Base-by-base conservation (phyloP, 345 rosid species). In the Eucalyptus shirleyi region DNA sequence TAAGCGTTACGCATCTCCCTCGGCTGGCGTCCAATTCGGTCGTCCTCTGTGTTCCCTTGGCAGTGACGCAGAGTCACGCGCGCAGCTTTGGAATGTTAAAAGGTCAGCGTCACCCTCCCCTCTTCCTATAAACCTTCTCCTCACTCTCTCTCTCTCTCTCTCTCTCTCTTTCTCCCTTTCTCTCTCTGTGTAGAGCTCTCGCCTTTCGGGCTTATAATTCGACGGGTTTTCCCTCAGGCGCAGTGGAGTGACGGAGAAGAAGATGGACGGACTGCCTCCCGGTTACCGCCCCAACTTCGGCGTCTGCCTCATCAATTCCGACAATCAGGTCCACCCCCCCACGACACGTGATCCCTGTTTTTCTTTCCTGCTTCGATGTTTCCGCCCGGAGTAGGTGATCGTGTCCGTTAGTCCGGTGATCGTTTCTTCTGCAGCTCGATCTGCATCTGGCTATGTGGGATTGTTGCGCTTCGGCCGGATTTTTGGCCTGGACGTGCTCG, bases 221-320 rank as follows among this genome's bases (percentile, higher is more conserved):
- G 23, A 13, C 77, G 62, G n/a, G 50, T 24, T 26, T 17, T 24
- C 30, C 59, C 24, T 28, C n/a, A 24, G 59, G 24, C 7, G 86
- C 88, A 42, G 50, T 18, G 65, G 28, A 67, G 82, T 11, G 3
- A 44, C 12, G 50, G 49, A 86, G 88, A 93, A 95, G 97, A 96
- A 95, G 92, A 96, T 98, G 99, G 99, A 98, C 91, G 97, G 94
- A 88, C 94, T 98, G 88, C 99, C 99, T 26, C 90, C 96, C 55
- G 99, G 99, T 86, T 98, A 98, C 91, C 99, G 99, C 90, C 99
- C 99, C 47, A 97, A 97, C 94, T 98, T 98, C 91, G 99, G 99
- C 88, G 96, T 98, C 92, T 96, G 98, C 90, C 97, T 98, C 92
- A 91, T 98, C 94, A 98, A 97, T 93, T 92, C 97, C 40, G 98